Percentiles rank a stretch among this genome's conserved stretches.
Evolutionary conservation across 768 basidiomycete genomes (phyloP).

Genomic region (Tulasnella sp.): DNA sequence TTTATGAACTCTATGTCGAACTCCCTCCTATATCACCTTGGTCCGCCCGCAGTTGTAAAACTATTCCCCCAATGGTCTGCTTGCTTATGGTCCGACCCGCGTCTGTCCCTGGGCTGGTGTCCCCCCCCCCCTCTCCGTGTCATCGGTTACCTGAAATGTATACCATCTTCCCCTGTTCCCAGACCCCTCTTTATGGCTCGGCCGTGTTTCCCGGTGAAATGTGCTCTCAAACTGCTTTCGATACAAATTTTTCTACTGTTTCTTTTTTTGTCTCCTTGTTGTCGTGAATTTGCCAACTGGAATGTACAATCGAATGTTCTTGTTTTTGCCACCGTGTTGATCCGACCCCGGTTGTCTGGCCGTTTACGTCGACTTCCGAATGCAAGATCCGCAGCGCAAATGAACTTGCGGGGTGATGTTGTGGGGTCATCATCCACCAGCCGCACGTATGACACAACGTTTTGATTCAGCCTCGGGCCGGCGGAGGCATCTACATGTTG

Average conservation of each 20-base stretch:
- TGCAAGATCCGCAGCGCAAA: not conserved
- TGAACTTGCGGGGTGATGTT: no score
- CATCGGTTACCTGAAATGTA: not conserved
- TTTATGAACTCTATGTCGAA: not conserved
- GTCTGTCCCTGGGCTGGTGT: not conserved
- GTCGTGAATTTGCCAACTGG: not conserved
- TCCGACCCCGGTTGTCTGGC: not conserved
- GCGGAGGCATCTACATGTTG: not conserved
- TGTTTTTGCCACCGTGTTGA: not conserved
- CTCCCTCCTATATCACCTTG: not conserved
- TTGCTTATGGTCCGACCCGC: not conserved
- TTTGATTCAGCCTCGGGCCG: not conserved
- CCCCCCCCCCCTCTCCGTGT: not conserved
- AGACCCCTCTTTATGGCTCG: not conserved
- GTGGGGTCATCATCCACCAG: not conserved
- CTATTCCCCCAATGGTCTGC: not conserved
- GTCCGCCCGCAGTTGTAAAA: not conserved
- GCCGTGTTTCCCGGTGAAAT: conserved; percentile 4
- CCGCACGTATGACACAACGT: not conserved
- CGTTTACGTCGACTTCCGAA: not conserved
- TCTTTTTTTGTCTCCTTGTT: not conserved
- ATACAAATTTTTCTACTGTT: not conserved
- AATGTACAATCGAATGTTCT: not conserved
- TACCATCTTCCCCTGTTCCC: not conserved
- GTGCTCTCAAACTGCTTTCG: not conserved